Base-by-base conservation (phyloP, 2,329 filamentous ascomycete species). In the Fusarium algeriense region DNA sequence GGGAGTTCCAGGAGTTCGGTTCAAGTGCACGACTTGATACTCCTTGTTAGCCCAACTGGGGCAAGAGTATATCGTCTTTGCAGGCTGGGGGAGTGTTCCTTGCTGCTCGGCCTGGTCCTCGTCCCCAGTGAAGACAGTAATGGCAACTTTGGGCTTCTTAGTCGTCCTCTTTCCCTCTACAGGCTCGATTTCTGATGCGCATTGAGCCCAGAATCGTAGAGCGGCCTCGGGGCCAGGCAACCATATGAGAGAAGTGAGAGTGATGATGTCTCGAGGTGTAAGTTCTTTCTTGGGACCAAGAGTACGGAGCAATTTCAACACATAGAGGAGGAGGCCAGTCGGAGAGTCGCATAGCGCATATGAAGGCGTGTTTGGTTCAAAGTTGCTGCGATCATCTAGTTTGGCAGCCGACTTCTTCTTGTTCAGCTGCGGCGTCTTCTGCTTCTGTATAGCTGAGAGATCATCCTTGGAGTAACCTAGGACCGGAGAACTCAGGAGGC, bases 271-370 rank as follows among this genome's bases (percentile, higher is more conserved):
- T 17, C 83, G 80, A 6, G 82, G 80, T 4, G 83, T 82, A 54
- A 88, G 82, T 19, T 81, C 79, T 60, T 82, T 78, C 61, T 80
- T 77, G 0, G 83, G 81, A 5, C 80, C 82, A 6, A 83, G 76
- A 3, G 81, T 78, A 19, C 82, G 81, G 55, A 89, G 77, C 4
- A 82, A 79, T 73, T 83, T 84, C 63, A 89, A 76, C 7, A 89
- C 82, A 67, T 88, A 85, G 34, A 88, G 85, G 12, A 91, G 79
- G 11, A 90, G 78, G 0, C 89, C 89, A 0, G 85, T 84, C 0
- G 89, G 89, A 6, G 88, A 90, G 77, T 91, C 89, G 74, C 88
- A 90, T 4, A 91, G 81, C 3, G 88, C 88, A 70, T 90, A 91
- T 0, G 88, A 81, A 4, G 89, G 79, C 0, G 87, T 88, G 66